These are phyloP conservation scores for Podospora pseudopauciseta DNA, from an alignment of 495 filamentous ascomycete species.

Conservation along the genomic window DNA sequence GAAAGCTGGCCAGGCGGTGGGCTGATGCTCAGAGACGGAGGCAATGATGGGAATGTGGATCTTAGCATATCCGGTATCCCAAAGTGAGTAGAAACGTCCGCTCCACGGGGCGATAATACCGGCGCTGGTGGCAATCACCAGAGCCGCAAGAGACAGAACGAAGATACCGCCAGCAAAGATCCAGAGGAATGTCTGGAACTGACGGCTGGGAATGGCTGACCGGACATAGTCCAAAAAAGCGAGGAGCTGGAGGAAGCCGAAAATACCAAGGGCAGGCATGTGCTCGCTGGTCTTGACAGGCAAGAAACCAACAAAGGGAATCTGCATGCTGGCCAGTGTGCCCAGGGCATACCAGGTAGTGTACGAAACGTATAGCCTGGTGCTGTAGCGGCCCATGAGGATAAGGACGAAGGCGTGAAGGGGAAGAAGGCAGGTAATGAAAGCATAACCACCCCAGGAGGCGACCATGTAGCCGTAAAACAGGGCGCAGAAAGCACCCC, in stretches of 20 bases:
- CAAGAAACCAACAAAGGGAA: conserved; percentile 97
- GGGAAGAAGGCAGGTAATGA: conserved; percentile 97
- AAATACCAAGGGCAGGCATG: conserved; percentile 95
- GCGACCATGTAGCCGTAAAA: conserved; percentile 99
- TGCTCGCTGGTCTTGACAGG: conserved; percentile 97
- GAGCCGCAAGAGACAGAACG: conserved; percentile 57
- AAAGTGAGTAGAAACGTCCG: conserved; percentile 98
- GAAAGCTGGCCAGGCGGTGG: conserved; percentile 99
- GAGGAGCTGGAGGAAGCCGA: conserved; percentile 91
- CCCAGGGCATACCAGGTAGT: conserved; percentile 97
- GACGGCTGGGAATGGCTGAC: conserved; percentile 78
- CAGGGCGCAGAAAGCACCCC: conserved; percentile 89
- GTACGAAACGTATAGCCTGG: conserved; percentile 91
- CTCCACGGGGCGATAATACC: conserved; percentile 97
- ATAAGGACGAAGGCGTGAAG: conserved; percentile 94
- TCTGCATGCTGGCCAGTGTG: conserved; percentile 97
- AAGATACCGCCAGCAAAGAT: conserved; percentile 67
- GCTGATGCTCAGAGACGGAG: conserved; percentile 98
- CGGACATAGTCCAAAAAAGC: conserved; percentile 91
- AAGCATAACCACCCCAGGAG: conserved; percentile 99
- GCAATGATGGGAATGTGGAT: conserved; percentile 99
- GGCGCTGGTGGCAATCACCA: conserved; percentile 78
- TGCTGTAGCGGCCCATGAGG: conserved; percentile 95
- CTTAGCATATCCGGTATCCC: conserved; percentile 99
- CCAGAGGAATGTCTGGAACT: conserved; percentile 87